These are phyloP conservation scores for Trametes sp. DNA, from an alignment of 1,284 basidiomycete genomes.

Conservation along the genomic window DNA sequence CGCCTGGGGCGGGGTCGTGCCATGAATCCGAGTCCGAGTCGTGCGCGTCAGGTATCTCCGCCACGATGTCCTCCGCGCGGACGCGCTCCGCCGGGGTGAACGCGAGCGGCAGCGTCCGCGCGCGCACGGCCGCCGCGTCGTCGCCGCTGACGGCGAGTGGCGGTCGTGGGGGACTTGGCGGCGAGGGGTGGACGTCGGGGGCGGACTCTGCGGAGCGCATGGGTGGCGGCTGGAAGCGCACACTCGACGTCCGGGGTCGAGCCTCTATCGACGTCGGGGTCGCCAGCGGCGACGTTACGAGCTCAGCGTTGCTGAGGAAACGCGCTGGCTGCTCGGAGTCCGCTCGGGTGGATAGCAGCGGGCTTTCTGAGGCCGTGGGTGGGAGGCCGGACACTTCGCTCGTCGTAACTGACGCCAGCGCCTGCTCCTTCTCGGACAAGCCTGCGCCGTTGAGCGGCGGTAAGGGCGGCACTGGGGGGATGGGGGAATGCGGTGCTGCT, in stretches of 20 bases:
- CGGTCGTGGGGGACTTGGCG: background rate
- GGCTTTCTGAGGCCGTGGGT: conserved; percentile 17
- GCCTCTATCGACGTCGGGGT: conserved; percentile 3
- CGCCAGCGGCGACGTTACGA: conserved; percentile 24
- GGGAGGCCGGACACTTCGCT: conserved; percentile 21
- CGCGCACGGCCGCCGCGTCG: conserved; percentile 19
- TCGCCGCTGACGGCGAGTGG: conserved; percentile 9
- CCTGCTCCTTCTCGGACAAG: conserved; percentile 21
- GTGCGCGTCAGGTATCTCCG: background rate
- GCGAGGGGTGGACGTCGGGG: conserved; percentile 20
- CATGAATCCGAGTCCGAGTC: background rate
- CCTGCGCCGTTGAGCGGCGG: conserved; percentile 6
- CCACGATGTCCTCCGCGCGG: conserved; percentile 23
- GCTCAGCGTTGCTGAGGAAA: conserved; percentile 23
- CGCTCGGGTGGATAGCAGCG: conserved; percentile 8
- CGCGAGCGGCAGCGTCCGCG: conserved; percentile 26
- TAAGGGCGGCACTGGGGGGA: background rate
- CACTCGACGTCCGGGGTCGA: conserved; percentile 12
- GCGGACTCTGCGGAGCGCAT: conserved; percentile 7
- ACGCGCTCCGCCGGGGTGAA: conserved; percentile 26
- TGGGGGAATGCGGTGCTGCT: too few relatives aligned
- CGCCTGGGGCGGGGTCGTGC: background rate
- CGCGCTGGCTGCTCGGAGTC: conserved; percentile 10
- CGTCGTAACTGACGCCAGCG: conserved; percentile 2
- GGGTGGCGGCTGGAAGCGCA: conserved; percentile 27